phyloP scores from a whole-genome alignment of 1,139 yeast species.

The Kodamaea derodonti region DNA sequence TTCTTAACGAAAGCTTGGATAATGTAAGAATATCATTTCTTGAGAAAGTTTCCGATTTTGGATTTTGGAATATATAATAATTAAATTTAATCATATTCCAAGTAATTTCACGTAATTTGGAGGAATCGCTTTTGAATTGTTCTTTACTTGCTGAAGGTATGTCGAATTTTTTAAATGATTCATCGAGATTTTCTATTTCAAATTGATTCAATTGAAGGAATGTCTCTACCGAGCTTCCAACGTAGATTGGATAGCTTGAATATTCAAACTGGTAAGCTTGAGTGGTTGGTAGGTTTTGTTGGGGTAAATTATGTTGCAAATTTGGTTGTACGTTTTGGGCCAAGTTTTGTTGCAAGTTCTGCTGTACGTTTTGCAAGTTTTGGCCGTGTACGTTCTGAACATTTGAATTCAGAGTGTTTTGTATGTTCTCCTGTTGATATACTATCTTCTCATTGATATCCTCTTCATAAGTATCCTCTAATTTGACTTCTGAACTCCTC shows the following conservation, averaged over 20 bases:
- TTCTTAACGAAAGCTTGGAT: constrained; percentile 5
- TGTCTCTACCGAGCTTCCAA: constrained; percentile 4
- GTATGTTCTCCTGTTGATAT: constrained; percentile 1
- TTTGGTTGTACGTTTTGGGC: neutral
- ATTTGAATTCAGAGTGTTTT: too few relatives aligned
- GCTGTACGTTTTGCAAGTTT: neutral
- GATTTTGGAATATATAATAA: constrained; percentile 12
- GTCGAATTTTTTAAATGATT: constrained; percentile 23
- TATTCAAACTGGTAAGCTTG: neutral
- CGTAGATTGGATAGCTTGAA: neutral
- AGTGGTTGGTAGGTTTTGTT: neutral
- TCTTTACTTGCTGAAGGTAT: constrained; percentile 11
- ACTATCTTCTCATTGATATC: constrained; percentile 16
- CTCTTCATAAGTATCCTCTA: constrained; percentile 3
- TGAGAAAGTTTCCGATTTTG: neutral
- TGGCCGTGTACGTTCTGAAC: neutral
- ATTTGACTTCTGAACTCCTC: neutral
- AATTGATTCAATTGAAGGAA: constrained; percentile 19
- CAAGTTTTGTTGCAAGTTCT: neutral
- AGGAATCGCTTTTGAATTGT: constrained; percentile 19
- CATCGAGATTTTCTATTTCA: constrained; percentile 25
- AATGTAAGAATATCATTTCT: constrained; percentile 1
- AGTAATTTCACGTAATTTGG: constrained; percentile 25
- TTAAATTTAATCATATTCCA: constrained; percentile 33
- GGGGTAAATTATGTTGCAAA: neutral